A percentile compares a stretch with the other conserved stretches of the same genome.
Evolutionary conservation across 2,329 filamentous ascomycete species (phyloP).

Genomic region (Emmonsiellopsis sp.): DNA sequence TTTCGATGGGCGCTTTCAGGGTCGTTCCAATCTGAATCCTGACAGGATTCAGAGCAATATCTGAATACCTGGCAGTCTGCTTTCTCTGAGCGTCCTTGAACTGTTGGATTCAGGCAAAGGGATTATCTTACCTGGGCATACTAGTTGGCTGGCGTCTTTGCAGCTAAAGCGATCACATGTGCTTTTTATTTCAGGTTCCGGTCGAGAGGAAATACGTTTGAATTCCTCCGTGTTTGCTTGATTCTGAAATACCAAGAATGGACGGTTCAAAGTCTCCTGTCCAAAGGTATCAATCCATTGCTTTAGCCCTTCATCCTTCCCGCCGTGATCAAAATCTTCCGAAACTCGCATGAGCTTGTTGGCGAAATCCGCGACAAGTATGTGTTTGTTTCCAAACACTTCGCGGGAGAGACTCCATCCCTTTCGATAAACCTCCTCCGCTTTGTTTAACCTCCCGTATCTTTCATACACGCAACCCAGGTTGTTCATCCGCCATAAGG

Average conservation of each 20-base stretch:
- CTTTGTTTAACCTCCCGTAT: background rate
- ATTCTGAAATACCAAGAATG: background rate
- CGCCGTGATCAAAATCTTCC: background rate
- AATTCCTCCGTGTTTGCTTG: background rate
- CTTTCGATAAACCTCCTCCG: background rate
- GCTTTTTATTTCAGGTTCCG: background rate
- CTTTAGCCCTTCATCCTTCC: background rate
- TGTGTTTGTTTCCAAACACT: background rate
- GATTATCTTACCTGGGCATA: background rate
- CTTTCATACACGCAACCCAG: slow-evolving; percentile 1
- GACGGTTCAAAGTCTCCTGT: background rate
- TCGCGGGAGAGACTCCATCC: background rate
- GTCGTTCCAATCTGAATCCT: background rate
- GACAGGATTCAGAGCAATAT: background rate
- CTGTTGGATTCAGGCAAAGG: background rate
- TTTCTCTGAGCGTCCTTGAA: background rate
- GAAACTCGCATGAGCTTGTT: background rate
- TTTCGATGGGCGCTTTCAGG: background rate
- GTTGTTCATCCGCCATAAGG: slow-evolving; percentile 1
- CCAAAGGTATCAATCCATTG: background rate
- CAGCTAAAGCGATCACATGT: background rate
- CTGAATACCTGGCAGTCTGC: background rate
- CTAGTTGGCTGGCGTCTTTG: background rate
- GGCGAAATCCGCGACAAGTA: background rate
- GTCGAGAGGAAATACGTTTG: background rate